Evolutionary conservation across 2,329 filamentous ascomycete genomes (phyloP).

Genomic region (Phaeosphaeriaceae sp.): DNA sequence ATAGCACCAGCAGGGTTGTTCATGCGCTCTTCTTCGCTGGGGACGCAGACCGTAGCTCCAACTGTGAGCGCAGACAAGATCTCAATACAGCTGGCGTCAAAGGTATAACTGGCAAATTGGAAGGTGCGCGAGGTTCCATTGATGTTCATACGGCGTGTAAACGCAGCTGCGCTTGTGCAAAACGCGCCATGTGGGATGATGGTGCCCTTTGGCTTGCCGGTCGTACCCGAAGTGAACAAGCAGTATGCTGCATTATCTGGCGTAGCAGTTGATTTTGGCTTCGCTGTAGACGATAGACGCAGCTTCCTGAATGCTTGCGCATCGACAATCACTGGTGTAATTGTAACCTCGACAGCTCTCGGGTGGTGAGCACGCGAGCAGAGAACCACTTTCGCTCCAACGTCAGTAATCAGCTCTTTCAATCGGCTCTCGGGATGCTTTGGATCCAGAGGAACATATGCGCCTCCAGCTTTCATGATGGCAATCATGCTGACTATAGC

Average conservation of each 20-base stretch:
- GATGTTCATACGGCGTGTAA: slow-evolving; percentile 50
- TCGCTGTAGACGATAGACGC: slow-evolving; percentile 42
- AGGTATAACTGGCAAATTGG: slow-evolving; percentile 59
- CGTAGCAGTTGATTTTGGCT: slow-evolving; percentile 47
- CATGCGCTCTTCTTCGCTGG: slow-evolving; percentile 62
- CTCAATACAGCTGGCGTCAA: slow-evolving; percentile 63
- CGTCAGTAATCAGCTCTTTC: slow-evolving; percentile 41
- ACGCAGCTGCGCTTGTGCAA: slow-evolving; percentile 52
- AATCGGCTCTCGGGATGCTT: slow-evolving; percentile 46
- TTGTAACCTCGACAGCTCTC: slow-evolving; percentile 31
- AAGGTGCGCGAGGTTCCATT: slow-evolving; percentile 64
- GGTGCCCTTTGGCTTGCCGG: slow-evolving; percentile 63
- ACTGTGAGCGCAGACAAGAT: slow-evolving; percentile 60
- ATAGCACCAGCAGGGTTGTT: slow-evolving; percentile 58
- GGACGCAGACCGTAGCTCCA: slow-evolving; percentile 62
- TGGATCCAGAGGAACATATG: slow-evolving; percentile 49
- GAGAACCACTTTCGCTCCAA: slow-evolving; percentile 36
- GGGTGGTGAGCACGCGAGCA: slow-evolving; percentile 31
- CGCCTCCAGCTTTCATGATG: slow-evolving; percentile 48
- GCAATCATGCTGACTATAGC: slow-evolving; percentile 44
- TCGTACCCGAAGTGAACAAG: slow-evolving; percentile 60
- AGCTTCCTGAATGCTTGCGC: slow-evolving; percentile 49
- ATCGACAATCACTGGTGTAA: slow-evolving; percentile 40
- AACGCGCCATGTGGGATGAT: slow-evolving; percentile 69
- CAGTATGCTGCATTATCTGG: slow-evolving; percentile 63